Evolutionary conservation across 2,329 filamentous ascomycete genomes (phyloP), one percentile per base, ranked within the genome.

Genomic region (Sporothrix luriei): DNA sequence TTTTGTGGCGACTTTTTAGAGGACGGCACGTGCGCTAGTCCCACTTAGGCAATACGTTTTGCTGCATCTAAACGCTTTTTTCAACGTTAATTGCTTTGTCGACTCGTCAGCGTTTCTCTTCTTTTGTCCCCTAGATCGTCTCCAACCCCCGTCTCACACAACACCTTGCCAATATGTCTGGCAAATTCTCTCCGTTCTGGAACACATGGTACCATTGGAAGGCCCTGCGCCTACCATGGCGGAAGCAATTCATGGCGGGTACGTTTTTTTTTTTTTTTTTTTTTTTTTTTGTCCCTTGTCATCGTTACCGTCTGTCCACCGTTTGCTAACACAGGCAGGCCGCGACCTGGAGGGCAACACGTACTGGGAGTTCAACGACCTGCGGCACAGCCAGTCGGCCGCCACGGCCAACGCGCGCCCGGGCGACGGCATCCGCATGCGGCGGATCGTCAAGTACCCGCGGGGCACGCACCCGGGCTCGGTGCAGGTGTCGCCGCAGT

Each of bases 341-440:
- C 82, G 85, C 74, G 88, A 91, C 76, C 86, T 90, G 70, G 76
- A 86, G 29, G 87, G 88, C 69, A 90, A 90, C 79, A 90, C 88
- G 4, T 91, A 85, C 80, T 91, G 88, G 88, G 87, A 90, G 75
- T 90, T 90, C 79, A 83, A 83, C 70, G 84, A 88, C 73, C 74
- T 79, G 7, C 81, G 82, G 68, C 78, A 79, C 71, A 80, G 81
- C 70, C 78, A 79, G 70, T 61, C 72, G 49, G 46, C 51, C 1
- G 66, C 66, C 24, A 48, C 52, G 48, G 66, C 68, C 13, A 59
- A 29, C 9, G 48, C 70, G 74, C 78, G 81, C 64, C 61, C 62
- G 11, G 66, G 29, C 40, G 46, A 40, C 55, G 61, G 33, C 52
- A 16, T 29, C 61, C 40, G 85, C 73, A 86, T 85, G 83, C 85